phyloP scores from a whole-genome alignment of 2,329 filamentous ascomycete genomes.

The Arthrobotrys entomopaga region DNA sequence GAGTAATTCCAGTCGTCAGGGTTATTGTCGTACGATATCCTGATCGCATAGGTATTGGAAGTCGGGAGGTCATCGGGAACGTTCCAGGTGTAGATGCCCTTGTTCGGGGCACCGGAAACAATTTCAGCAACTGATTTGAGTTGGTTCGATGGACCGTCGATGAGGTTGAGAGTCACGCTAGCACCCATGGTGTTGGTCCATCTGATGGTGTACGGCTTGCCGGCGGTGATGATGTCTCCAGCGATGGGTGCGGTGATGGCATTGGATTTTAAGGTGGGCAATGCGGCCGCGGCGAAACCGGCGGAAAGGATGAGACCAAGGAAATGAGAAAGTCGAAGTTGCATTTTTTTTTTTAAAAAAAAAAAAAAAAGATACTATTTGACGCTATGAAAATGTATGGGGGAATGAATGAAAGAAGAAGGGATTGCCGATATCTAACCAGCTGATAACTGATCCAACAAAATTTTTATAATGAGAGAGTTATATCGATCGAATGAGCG shows the following conservation, averaged over 20 bases:
- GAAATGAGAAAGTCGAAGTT: conserved; percentile 16
- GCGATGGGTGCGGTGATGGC: conserved; percentile 47
- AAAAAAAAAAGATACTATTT: no score
- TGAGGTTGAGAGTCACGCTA: conserved; percentile 26
- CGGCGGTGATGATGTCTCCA: conserved; percentile 28
- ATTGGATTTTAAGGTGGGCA: conserved; percentile 15
- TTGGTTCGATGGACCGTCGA: conserved; percentile 36
- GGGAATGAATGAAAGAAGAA: background rate
- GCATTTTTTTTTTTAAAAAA: conserved; percentile 40
- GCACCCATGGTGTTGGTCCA: conserved; percentile 40
- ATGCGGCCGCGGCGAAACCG: conserved; percentile 5
- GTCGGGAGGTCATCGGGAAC: conserved; percentile 26
- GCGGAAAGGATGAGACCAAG: conserved; percentile 27
- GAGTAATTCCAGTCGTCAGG: conserved; percentile 44
- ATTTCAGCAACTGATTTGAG: conserved; percentile 16
- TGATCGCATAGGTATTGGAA: conserved; percentile 36
- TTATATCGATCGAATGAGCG: conserved; percentile 3
- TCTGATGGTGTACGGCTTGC: conserved; percentile 30
- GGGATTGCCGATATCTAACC: background rate
- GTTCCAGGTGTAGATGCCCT: conserved; percentile 33
- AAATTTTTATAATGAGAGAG: background rate
- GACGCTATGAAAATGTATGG: conserved; percentile 9
- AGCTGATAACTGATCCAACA: conserved; percentile 11
- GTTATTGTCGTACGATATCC: conserved; percentile 43
- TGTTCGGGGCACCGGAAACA: conserved; percentile 10